Base-by-base conservation (phyloP, 176 grass and related monocot genomes). In the Carex littledalei region DNA sequence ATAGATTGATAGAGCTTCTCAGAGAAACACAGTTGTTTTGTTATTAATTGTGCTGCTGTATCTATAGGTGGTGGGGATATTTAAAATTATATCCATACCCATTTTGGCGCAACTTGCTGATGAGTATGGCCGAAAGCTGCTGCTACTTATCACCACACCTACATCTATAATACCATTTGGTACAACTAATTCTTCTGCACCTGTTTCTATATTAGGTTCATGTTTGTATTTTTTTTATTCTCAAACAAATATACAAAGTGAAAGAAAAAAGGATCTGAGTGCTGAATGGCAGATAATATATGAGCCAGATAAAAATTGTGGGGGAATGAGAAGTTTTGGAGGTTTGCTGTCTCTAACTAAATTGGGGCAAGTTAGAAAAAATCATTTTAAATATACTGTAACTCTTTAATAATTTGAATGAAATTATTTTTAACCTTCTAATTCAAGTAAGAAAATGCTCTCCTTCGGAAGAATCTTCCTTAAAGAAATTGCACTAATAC, bases 131-230 rank as follows among this genome's bases (percentile, higher is more conserved):
- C 61, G 94, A 80, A 97, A 97, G 79, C 88, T 89, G 47, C 84
- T 97, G 13, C 89, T 97, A 21, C 90, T 97, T 13, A 63, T 97
- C 66, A 89, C 84, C 58, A 72, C 89, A 58, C 90, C 90, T 63
- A 87, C 87, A 24, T 91, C 94, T 47, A 92, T 97, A 41, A 29
- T 97, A 63, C 92, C 94, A 59, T 97, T 90, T 64, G 73, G 94
- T 97, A 91, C 83, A 60, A 35, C 34, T 12, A 24, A 52, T 2
- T 35, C 13, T 67, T 57, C 21, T 66, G 14, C 26, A 53, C 65
- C 45, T 6, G 3, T 17, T 63, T 60, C 53, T 72, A 76, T 7
- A 1, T 7, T 72, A 34, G 9, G 26, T 29, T 76, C 12, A 16
- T 76, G 18, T 21, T 72, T 18, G 41, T 72, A 45, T 21, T 18